These are phyloP conservation scores for Colletotrichum sp. DNA, from an alignment of 2,329 filamentous ascomycete species.

Conservation along the genomic window DNA sequence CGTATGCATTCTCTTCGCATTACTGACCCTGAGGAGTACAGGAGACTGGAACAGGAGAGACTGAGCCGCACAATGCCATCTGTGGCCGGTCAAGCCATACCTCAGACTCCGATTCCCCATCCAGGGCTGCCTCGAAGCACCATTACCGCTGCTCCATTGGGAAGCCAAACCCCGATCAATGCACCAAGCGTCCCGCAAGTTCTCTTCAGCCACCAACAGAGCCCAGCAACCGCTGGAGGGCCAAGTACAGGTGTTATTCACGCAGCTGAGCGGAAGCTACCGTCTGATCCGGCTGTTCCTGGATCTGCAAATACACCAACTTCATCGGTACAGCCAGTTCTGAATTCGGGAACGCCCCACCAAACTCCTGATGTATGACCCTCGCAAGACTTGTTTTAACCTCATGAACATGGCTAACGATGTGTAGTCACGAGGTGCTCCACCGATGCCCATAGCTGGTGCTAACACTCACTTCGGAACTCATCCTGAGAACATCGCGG, in stretches of 20 bases:
- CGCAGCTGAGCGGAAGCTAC: background rate
- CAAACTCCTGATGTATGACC: background rate
- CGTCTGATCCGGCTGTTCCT: background rate
- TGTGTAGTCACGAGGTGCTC: background rate
- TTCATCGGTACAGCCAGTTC: background rate
- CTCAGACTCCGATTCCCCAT: background rate
- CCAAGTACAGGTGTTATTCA: background rate
- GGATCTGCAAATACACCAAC: background rate
- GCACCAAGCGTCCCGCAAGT: background rate
- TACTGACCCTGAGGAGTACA: constrained; percentile 36
- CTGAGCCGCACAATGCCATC: background rate
- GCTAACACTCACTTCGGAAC: constrained; percentile 42
- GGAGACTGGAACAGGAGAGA: constrained; percentile 23
- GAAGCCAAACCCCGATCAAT: background rate
- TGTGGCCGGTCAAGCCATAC: background rate
- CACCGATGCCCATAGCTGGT: constrained; percentile 37
- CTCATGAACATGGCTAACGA: background rate
- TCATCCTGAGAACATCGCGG: background rate
- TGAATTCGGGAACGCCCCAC: background rate
- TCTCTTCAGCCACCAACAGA: background rate
- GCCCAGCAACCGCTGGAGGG: background rate
- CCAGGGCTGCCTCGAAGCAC: background rate
- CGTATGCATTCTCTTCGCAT: constrained; percentile 36
- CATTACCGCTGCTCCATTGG: background rate
- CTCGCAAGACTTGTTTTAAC: background rate